Conservation (phyloP, 345 rosid genomes). For the Rhizophora mangle region DNA sequence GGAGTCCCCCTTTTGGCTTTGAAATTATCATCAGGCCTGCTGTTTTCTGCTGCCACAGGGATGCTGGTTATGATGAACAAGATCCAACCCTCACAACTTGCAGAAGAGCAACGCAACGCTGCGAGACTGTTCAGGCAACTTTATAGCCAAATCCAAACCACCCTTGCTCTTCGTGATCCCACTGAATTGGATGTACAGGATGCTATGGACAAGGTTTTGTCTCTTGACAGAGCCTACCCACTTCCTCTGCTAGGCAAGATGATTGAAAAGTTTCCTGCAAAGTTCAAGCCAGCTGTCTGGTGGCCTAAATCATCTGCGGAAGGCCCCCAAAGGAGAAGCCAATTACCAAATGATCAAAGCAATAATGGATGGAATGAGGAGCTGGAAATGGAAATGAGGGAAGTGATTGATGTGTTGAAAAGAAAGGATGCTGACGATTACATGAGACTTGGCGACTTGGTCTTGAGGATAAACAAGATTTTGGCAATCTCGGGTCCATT, state of each 20-base stretch:
- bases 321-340: background rate
- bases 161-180: constrained; percentile 14
- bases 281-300: constrained; percentile 36
- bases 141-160: constrained; percentile 17
- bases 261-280: constrained; percentile 34
- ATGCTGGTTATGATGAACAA: constrained; percentile 34
- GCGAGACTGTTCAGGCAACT: constrained; percentile 34
- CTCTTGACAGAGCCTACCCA: constrained; percentile 39
- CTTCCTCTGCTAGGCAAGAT: constrained; percentile 40
- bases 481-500: constrained; percentile 45
- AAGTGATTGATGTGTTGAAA: constrained; percentile 30
- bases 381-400: constrained; percentile 40
- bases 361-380: constrained; percentile 35
- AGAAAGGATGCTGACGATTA: constrained; percentile 42
- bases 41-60: constrained; percentile 36
- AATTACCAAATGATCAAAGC: background rate
- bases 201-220: constrained; percentile 26
- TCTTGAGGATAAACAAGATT: constrained; percentile 40
- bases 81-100: constrained; percentile 45
- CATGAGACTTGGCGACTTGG: constrained; percentile 36
- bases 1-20: constrained; percentile 36
- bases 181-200: constrained; percentile 21
- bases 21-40: constrained; percentile 37
- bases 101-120: constrained; percentile 43
- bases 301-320: constrained; percentile 21